A percentile compares a stretch with the other conserved stretches of the same genome.
phyloP scores from a whole-genome alignment of 495 filamentous ascomycete species.

The Chlorociboria aeruginascens region DNA sequence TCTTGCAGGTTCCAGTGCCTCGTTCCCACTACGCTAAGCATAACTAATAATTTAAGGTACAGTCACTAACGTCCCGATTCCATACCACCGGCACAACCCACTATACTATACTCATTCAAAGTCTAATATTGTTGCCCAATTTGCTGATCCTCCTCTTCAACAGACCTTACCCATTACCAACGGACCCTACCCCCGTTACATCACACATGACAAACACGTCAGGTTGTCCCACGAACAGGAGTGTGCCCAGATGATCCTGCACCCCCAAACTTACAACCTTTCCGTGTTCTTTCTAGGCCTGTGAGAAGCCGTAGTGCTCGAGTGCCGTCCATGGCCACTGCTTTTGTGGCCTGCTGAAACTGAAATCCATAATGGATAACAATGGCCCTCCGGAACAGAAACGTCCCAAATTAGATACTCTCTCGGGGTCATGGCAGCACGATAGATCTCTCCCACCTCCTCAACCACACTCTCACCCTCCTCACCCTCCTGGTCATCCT shows the following conservation, averaged over 20 bases:
- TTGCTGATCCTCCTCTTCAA: neutral
- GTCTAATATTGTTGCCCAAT: neutral
- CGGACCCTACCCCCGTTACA: conserved; percentile 11
- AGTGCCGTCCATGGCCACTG: conserved; percentile 20
- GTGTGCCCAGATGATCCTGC: conserved; percentile 16
- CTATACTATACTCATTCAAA: too few relatives aligned
- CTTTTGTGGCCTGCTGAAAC: conserved; percentile 15
- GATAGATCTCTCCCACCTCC: conserved; percentile 8
- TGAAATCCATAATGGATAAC: conserved; percentile 16
- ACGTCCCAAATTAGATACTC: conserved; percentile 12
- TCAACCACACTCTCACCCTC: conserved; percentile 11
- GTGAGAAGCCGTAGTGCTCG: conserved; percentile 20
- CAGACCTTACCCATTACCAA: too few relatives aligned
- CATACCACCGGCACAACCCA: too few relatives aligned
- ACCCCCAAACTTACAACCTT: conserved; percentile 10
- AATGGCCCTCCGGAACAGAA: conserved; percentile 15
- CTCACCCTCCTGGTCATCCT: neutral
- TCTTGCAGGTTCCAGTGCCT: too few relatives aligned
- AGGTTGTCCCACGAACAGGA: conserved; percentile 12
- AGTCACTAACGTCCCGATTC: too few relatives aligned
- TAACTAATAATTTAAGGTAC: too few relatives aligned
- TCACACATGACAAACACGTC: conserved; percentile 15
- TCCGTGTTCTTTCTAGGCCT: conserved; percentile 16
- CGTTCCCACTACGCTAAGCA: too few relatives aligned
- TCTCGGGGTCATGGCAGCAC: neutral